Percentiles rank a stretch among this genome's conserved stretches.
These are phyloP conservation scores for Pyrus hybrid DNA, from an alignment of 331 rosid genomes.

Conservation along the genomic window DNA sequence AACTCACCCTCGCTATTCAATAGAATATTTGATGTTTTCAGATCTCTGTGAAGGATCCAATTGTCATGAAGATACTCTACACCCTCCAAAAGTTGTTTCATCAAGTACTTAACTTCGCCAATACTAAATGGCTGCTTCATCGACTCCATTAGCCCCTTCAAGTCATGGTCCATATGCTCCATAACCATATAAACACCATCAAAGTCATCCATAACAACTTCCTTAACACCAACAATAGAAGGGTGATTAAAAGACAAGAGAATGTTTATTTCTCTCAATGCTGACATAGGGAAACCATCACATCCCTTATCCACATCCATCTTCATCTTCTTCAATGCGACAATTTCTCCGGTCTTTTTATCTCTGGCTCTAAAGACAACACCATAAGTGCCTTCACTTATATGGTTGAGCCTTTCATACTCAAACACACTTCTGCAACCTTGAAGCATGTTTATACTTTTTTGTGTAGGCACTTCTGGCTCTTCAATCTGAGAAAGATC, in stretches of 20 bases:
- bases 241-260: slow-evolving; percentile 73
- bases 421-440: slow-evolving; percentile 68
- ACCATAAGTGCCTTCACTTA: slow-evolving; percentile 94
- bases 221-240: slow-evolving; percentile 81
- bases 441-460: slow-evolving; percentile 58
- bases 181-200: slow-evolving; percentile 88
- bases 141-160: slow-evolving; percentile 51
- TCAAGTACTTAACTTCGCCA: slow-evolving; percentile 71
- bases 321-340: slow-evolving; percentile 95
- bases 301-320: slow-evolving; percentile 53
- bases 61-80: slow-evolving; percentile 84
- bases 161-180: slow-evolving; percentile 89
- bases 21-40: slow-evolving; percentile 84
- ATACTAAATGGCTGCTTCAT: slow-evolving; percentile 68
- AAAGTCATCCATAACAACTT: slow-evolving; percentile 61
- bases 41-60: slow-evolving; percentile 93
- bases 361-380: slow-evolving; percentile 89
- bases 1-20: slow-evolving; percentile 64
- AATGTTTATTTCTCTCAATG: slow-evolving; percentile 93
- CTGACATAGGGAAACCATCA: slow-evolving; percentile 74
- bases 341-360: slow-evolving; percentile 67
- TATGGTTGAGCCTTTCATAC: slow-evolving; percentile 76
- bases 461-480: slow-evolving; percentile 12
- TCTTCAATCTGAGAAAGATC: slow-evolving; percentile 9
- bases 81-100: slow-evolving; percentile 75